A percentile compares a stretch with the other conserved stretches of the same genome.
Conservation (phyloP, 768 basidiomycete species). For the Mycena chlorophos region DNA sequence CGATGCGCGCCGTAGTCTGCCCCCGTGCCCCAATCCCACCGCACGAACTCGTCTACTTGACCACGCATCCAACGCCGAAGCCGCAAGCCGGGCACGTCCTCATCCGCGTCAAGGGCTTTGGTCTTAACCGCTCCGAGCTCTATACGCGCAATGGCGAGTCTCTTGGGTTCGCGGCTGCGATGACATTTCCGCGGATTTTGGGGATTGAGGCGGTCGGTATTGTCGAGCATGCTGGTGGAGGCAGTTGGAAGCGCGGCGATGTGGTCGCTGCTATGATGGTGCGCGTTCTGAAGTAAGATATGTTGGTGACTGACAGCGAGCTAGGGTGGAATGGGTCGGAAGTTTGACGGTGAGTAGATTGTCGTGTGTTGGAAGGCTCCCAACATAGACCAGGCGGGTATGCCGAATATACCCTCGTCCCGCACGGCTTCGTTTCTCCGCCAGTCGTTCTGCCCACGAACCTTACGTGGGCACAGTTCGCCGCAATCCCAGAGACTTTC, state of each 20-base stretch:
- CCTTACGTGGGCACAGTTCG: slow-evolving; percentile 25
- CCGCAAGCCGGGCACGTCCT: slow-evolving; percentile 26
- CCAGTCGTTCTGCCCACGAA: slow-evolving; percentile 22
- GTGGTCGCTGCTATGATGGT: slow-evolving; percentile 27
- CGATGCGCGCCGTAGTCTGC: slow-evolving; percentile 29
- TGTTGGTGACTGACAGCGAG: no score
- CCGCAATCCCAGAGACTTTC: slow-evolving; percentile 29
- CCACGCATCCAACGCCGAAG: slow-evolving; percentile 20
- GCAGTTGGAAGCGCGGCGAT: slow-evolving; percentile 26
- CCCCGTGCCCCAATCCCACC: slow-evolving; percentile 25
- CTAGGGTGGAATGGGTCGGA: slow-evolving; percentile 27
- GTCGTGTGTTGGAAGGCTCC: background rate
- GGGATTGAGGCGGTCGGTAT: slow-evolving; percentile 28
- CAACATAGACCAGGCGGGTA: slow-evolving; percentile 20
- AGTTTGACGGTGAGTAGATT: slow-evolving; percentile 23
- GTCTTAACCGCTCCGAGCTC: slow-evolving; percentile 27
- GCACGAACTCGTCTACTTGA: slow-evolving; percentile 23
- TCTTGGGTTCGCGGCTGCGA: no score
- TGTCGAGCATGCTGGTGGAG: slow-evolving; percentile 29
- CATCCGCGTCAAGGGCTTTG: slow-evolving; percentile 25
- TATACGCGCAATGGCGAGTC: slow-evolving; percentile 25
- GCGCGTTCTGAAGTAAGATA: background rate
- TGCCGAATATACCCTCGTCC: slow-evolving; percentile 29
- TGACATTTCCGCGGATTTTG: slow-evolving; percentile 24
- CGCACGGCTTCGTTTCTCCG: slow-evolving; percentile 26